phyloP scores from a whole-genome alignment of 306 rosid species.

The Inga oerstediana region DNA sequence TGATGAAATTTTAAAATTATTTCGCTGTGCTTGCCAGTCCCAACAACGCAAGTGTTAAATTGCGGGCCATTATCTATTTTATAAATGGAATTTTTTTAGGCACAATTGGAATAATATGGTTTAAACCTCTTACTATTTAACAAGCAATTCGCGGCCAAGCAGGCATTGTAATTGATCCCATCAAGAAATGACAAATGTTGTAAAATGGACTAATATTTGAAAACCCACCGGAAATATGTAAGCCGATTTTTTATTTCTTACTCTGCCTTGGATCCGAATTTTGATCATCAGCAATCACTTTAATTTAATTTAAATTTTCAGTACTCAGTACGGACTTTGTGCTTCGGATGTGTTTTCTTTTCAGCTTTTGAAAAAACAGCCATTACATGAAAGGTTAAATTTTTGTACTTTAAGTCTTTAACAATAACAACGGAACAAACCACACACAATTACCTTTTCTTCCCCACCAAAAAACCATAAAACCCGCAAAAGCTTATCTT shows the following conservation, averaged over 20 bases:
- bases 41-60: background rate
- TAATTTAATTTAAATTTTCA: conserved; percentile 25
- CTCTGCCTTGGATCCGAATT: conserved; percentile 47
- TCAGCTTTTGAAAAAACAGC: conserved; percentile 9
- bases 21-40: no score
- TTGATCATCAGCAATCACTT: conserved; percentile 28
- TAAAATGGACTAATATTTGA: conserved; percentile 28
- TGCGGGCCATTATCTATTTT: conserved; percentile 4
- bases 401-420: background rate
- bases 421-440: background rate
- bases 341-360: background rate
- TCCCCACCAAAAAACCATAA: conserved; percentile 9
- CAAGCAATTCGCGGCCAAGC: conserved; percentile 32
- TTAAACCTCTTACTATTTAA: no score
- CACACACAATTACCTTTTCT: background rate
- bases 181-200: background rate
- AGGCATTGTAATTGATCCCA: conserved; percentile 24
- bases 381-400: background rate
- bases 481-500: conserved; percentile 33
- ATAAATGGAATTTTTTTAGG: background rate
- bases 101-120: background rate
- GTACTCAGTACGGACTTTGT: background rate
- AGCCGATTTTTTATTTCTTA: conserved; percentile 4
- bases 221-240: no score
- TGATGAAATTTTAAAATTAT: no score